Evolutionary conservation across 768 basidiomycete genomes (phyloP).

Genomic region (Hericium erinaceus): DNA sequence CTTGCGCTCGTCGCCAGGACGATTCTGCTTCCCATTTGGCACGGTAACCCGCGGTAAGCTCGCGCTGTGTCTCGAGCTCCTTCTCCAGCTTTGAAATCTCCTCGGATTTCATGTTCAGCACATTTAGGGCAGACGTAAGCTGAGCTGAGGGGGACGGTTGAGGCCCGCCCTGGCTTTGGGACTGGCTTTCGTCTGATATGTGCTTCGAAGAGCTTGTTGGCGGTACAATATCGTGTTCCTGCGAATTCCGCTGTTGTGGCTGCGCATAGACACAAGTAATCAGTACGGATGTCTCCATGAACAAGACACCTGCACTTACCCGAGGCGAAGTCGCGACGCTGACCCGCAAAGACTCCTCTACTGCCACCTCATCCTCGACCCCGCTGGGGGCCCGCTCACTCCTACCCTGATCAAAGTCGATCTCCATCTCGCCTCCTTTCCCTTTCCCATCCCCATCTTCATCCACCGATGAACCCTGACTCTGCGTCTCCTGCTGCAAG

Average conservation of each 20-base stretch:
- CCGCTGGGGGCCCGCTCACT: background rate
- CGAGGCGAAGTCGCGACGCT: background rate
- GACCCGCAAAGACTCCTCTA: background rate
- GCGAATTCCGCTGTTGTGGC: background rate
- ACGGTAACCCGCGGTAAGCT: background rate
- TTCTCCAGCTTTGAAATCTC: constrained; percentile 7
- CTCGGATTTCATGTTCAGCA: constrained; percentile 11
- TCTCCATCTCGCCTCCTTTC: background rate
- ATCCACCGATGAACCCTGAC: background rate
- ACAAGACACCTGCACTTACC: background rate
- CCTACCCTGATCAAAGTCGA: background rate
- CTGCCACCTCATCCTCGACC: background rate
- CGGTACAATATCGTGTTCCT: constrained; percentile 7
- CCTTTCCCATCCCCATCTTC: background rate
- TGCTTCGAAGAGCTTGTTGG: constrained; percentile 1
- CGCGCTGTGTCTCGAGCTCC: background rate
- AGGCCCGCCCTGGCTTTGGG: background rate
- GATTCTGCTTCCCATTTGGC: background rate
- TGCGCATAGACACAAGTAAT: background rate
- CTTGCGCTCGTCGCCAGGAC: background rate
- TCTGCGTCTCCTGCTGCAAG: background rate
- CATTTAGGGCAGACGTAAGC: constrained; percentile 6
- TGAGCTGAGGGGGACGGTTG: constrained; percentile 3
- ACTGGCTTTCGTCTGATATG: constrained; percentile 4
- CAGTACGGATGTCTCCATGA: too few relatives aligned